Base-by-base conservation (phyloP, 257 asterid species). In the Vinca minor region DNA sequence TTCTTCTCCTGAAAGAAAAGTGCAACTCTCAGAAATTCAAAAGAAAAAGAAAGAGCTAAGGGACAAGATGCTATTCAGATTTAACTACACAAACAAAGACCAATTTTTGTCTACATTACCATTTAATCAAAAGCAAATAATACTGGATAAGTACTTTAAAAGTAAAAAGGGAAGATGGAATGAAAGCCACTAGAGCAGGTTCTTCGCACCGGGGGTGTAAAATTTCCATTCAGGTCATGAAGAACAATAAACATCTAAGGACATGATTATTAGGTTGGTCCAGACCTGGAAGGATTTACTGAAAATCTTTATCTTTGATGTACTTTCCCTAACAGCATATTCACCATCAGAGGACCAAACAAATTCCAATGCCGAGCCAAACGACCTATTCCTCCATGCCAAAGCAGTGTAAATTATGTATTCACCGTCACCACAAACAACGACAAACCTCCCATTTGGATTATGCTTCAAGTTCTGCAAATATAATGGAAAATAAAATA, bases 331-430 rank as follows among this genome's bases (percentile, higher is more conserved):
- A 77, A 90, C 89, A 78, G 99, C 97, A 81, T 84, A 86, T 76
- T 93, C 99, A 60, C 99, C 97, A 67, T 94, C 99, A 25, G 89
- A 68, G 44, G 99, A 94, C 99, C 99, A 94, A 54, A 90, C 99
- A 67, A 94, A 73, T 63, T 94, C 99, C 87, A 94, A 77, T 32
- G 97, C 97, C 0, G 95, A 79, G 60, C 97, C 99, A 75, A 86
- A 94, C 56, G 97, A 94, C 36, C 66, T 42, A 44, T 42, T 62
- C 45, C 66, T 42, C 66, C 66, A 62, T 14, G 66, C 66, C 66
- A 94, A 74, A 54, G 99, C 97, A 28, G 99, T 94, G 78, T 89
- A 94, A 69, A 90, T 94, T 60, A 90, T 79, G 78, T 86, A 88
- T 76, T 94, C 99, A 3, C 97, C 96, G 69, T 94, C 99, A 62